phyloP scores from a whole-genome alignment of 805 yeast genomes.

The Brettanomyces anomalus region DNA sequence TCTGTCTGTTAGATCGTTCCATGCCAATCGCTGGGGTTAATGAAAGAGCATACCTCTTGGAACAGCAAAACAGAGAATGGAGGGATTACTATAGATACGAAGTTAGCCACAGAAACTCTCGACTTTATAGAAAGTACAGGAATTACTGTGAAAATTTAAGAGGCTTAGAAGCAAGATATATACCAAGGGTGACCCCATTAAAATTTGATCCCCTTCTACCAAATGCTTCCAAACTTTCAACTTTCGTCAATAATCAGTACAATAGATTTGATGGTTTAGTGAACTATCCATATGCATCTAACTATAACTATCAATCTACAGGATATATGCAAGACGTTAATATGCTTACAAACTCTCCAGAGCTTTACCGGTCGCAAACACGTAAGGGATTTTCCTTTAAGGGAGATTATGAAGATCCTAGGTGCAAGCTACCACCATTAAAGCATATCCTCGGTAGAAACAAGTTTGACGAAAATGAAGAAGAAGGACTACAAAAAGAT shows the following conservation, averaged over 20 bases:
- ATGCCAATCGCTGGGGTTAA: conserved; percentile 19
- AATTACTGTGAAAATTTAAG: conserved; percentile 22
- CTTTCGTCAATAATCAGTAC: conserved; percentile 18
- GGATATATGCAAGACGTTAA: conserved; percentile 43
- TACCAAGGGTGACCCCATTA: conserved; percentile 2
- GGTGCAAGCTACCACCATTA: conserved; percentile 17
- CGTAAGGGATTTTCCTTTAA: conserved; percentile 18
- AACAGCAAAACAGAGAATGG: conserved; percentile 34
- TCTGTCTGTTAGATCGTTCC: conserved; percentile 17
- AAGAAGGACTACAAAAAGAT: background rate
- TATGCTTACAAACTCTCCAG: conserved; percentile 38
- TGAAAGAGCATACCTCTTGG: conserved; percentile 23
- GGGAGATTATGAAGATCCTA: conserved; percentile 6
- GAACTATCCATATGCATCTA: conserved; percentile 45
- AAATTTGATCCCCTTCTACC: conserved; percentile 6
- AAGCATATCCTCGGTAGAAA: conserved; percentile 7
- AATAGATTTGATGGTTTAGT: conserved; percentile 18
- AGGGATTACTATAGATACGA: conserved; percentile 32
- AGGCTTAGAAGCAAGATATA: background rate
- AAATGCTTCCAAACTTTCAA: conserved; percentile 13
- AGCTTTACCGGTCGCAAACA: conserved; percentile 27
- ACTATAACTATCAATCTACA: conserved; percentile 39
- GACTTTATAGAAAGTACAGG: conserved; percentile 30
- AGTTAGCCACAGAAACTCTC: conserved; percentile 32
- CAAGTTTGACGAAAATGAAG: background rate